phyloP scores from a whole-genome alignment of 2,329 filamentous ascomycete species.

The Metarhizium humberi region DNA sequence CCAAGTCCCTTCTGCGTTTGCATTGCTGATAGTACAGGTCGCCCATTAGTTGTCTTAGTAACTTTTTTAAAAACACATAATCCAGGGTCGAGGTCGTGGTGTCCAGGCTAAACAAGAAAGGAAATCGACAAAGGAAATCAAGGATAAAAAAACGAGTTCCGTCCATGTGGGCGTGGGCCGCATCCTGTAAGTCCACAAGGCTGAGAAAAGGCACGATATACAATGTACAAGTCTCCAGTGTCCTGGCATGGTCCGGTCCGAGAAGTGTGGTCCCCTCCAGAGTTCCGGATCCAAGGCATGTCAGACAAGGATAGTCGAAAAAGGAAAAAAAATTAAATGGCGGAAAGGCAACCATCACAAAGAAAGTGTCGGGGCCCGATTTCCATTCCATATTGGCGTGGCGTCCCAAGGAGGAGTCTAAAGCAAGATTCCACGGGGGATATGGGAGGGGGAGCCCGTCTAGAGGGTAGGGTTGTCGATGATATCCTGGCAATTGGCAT shows the following conservation, averaged over 20 bases:
- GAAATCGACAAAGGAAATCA: not conserved
- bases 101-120: not conserved
- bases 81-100: conserved; percentile 11
- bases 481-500: conserved; percentile 91
- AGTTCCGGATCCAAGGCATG: not conserved
- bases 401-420: no score
- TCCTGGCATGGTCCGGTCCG: conserved; percentile 7
- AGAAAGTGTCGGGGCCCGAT: not conserved
- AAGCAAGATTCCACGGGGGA: no score
- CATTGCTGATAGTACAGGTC: conserved; percentile 24
- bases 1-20: conserved; percentile 13
- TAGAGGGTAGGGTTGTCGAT: conserved; percentile 53
- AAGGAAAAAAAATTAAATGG: not conserved
- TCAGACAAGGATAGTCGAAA: not conserved
- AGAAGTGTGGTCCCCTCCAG: not conserved
- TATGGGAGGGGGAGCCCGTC: not conserved
- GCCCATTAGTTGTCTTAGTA: conserved; percentile 12
- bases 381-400: no score
- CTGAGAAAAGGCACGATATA: conserved; percentile 2
- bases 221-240: conserved; percentile 1
- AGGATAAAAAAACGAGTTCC: not conserved
- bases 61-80: conserved; percentile 9
- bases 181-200: conserved; percentile 9
- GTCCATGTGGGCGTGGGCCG: not conserved
- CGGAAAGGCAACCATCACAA: not conserved